Evolutionary conservation across 169 alveolate species (phyloP).

Genomic region (Plasmodium coatneyi): DNA sequence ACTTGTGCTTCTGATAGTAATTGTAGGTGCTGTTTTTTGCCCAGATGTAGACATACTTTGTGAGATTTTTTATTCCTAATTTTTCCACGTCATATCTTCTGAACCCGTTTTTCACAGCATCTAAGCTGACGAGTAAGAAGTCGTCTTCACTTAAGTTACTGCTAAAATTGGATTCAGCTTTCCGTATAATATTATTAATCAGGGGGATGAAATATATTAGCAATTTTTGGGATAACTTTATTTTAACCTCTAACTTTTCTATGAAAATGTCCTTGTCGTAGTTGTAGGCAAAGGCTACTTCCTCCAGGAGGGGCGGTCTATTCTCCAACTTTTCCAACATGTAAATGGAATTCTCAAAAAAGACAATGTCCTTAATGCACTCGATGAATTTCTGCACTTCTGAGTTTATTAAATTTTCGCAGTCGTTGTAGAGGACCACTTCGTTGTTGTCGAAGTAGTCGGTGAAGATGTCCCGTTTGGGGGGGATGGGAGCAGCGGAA

Average conservation of each 20-base stretch:
- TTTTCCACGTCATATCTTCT: slow-evolving; percentile 72
- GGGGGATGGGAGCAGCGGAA: neutral
- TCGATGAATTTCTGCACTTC: slow-evolving; percentile 59
- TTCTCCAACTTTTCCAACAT: slow-evolving; percentile 59
- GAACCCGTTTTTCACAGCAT: slow-evolving; percentile 74
- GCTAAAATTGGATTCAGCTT: slow-evolving; percentile 54
- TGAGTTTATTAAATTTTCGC: slow-evolving; percentile 56
- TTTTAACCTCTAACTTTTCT: slow-evolving; percentile 37
- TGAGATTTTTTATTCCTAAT: slow-evolving; percentile 62
- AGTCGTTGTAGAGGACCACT: slow-evolving; percentile 20
- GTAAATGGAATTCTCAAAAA: slow-evolving; percentile 73
- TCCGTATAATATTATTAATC: slow-evolving; percentile 29
- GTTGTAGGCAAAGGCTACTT: slow-evolving; percentile 49
- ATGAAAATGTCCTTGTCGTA: slow-evolving; percentile 30
- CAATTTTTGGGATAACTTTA: slow-evolving; percentile 45
- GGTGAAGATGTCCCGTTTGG: slow-evolving; percentile 12
- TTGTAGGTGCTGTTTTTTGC: slow-evolving; percentile 73
- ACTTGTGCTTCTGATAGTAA: slow-evolving; percentile 70
- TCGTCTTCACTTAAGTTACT: slow-evolving; percentile 75
- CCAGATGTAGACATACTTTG: slow-evolving; percentile 73
- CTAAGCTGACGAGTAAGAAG: slow-evolving; percentile 63
- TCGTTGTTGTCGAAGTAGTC: slow-evolving; percentile 36
- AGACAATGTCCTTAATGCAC: slow-evolving; percentile 62
- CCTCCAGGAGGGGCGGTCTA: slow-evolving; percentile 71
- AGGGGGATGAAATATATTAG: slow-evolving; percentile 64